phyloP scores from a whole-genome alignment of 2,329 filamentous ascomycete genomes.

The Claviceps humidiphila region DNA sequence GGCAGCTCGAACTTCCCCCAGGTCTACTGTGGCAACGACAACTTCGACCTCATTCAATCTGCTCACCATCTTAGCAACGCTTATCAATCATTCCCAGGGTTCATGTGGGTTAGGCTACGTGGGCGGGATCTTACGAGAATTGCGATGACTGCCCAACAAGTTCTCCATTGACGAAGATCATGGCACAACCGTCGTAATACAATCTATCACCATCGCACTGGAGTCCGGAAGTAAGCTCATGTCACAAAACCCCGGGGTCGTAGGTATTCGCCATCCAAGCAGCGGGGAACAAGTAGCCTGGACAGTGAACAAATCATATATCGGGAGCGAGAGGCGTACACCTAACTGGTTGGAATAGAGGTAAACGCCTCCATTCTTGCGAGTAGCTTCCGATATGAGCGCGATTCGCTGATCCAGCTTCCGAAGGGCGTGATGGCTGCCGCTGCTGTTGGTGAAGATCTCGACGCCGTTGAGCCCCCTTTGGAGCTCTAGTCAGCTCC shows the following conservation, averaged over 20 bases:
- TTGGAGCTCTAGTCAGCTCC: neutral
- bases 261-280: neutral
- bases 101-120: slow-evolving; percentile 29
- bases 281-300: neutral
- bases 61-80: neutral
- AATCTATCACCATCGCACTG: slow-evolving; percentile 1
- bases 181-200: slow-evolving; percentile 20
- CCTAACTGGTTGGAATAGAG: slow-evolving; percentile 5
- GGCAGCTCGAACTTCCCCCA: slow-evolving; percentile 49
- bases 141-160: slow-evolving; percentile 51
- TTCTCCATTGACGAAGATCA: slow-evolving; percentile 51
- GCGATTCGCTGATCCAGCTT: slow-evolving; percentile 5
- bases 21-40: slow-evolving; percentile 50
- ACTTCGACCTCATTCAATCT: slow-evolving; percentile 38
- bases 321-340: neutral
- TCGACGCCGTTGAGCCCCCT: slow-evolving; percentile 5
- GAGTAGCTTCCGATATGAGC: slow-evolving; percentile 3
- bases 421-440: slow-evolving; percentile 4
- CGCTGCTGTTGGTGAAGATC: slow-evolving; percentile 6
- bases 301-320: neutral
- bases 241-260: neutral
- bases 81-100: neutral
- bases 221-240: neutral
- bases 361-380: slow-evolving; percentile 5
- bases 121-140: slow-evolving; percentile 29